A percentile compares a stretch with the other conserved stretches of the same genome.
phyloP scores from a whole-genome alignment of 495 filamentous ascomycete genomes.

The Podospora pseudocomata region DNA sequence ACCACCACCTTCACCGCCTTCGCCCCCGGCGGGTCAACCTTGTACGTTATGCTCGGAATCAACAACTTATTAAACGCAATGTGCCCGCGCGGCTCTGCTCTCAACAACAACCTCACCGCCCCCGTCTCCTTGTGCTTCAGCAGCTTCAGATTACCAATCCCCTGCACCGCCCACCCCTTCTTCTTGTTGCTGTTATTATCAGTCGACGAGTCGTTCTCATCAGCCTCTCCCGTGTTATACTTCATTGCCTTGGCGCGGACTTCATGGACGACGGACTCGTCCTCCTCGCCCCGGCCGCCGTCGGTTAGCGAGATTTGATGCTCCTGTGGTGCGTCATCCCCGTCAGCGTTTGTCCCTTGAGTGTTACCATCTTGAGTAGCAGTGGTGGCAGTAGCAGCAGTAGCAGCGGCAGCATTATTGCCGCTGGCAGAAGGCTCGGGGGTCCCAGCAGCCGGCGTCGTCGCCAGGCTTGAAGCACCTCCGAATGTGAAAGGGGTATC shows the following conservation, averaged over 20 bases:
- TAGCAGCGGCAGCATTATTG: neutral
- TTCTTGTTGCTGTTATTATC: constrained; percentile 34
- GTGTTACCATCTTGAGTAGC: constrained; percentile 47
- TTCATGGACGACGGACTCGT: constrained; percentile 62
- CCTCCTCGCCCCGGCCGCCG: constrained; percentile 64
- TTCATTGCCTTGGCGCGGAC: constrained; percentile 61
- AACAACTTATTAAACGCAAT: constrained; percentile 65
- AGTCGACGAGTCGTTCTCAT: constrained; percentile 35
- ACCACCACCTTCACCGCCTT: constrained; percentile 58
- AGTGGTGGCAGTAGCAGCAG: constrained; percentile 16
- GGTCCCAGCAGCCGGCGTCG: constrained; percentile 59
- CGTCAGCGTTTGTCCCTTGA: constrained; percentile 43
- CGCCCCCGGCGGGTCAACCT: constrained; percentile 35
- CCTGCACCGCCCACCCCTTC: constrained; percentile 56
- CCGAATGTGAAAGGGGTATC: constrained; percentile 47
- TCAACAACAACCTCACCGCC: constrained; percentile 59
- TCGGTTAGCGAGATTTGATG: constrained; percentile 59
- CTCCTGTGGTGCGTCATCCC: constrained; percentile 49
- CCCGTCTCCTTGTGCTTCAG: constrained; percentile 63
- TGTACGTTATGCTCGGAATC: constrained; percentile 57
- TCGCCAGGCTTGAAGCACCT: constrained; percentile 51
- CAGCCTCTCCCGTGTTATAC: constrained; percentile 34
- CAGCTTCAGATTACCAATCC: constrained; percentile 62
- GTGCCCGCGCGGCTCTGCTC: constrained; percentile 65
- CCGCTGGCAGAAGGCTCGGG: constrained; percentile 50